These are phyloP conservation scores for Mortierella sp. DNA, from an alignment of 371 early-diverging fungal genomes.

Conservation along the genomic window DNA sequence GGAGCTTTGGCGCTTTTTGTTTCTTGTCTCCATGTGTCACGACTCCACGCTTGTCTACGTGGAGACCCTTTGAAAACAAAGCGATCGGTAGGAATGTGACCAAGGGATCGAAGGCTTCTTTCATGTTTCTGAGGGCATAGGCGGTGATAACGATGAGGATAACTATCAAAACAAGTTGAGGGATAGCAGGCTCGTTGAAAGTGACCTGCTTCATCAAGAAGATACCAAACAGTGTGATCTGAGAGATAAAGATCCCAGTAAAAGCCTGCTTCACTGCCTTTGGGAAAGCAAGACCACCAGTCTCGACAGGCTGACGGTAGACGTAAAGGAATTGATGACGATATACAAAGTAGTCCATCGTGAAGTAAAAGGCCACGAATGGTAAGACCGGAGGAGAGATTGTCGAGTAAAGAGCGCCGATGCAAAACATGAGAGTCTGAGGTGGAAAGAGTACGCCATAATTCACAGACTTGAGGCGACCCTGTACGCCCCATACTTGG, in stretches of 20 bases:
- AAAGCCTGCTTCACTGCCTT: slow-evolving; percentile 76
- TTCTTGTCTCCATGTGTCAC: slow-evolving; percentile 26
- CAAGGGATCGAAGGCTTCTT: slow-evolving; percentile 74
- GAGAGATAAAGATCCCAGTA: slow-evolving; percentile 77
- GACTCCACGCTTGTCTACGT: slow-evolving; percentile 32
- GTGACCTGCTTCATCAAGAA: slow-evolving; percentile 67
- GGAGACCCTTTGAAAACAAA: slow-evolving; percentile 49
- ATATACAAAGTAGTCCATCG: slow-evolving; percentile 81
- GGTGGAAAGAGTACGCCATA: slow-evolving; percentile 68
- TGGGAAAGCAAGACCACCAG: slow-evolving; percentile 81
- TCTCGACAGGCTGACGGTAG: slow-evolving; percentile 72
- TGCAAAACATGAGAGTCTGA: slow-evolving; percentile 56
- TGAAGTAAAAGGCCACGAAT: slow-evolving; percentile 82
- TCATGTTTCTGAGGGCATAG: slow-evolving; percentile 67
- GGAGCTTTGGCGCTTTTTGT: not conserved
- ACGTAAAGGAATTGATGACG: slow-evolving; percentile 86
- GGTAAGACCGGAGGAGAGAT: slow-evolving; percentile 86
- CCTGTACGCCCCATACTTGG: slow-evolving; percentile 67
- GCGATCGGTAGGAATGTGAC: slow-evolving; percentile 75
- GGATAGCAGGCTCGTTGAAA: slow-evolving; percentile 39
- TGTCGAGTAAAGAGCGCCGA: slow-evolving; percentile 80
- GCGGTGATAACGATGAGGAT: slow-evolving; percentile 65
- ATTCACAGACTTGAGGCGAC: slow-evolving; percentile 58
- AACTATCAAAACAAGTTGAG: slow-evolving; percentile 68
- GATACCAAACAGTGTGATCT: slow-evolving; percentile 78